Base-by-base conservation (phyloP, 192 early-diverging fungal species). In the Chytriomyces hyalinus region DNA sequence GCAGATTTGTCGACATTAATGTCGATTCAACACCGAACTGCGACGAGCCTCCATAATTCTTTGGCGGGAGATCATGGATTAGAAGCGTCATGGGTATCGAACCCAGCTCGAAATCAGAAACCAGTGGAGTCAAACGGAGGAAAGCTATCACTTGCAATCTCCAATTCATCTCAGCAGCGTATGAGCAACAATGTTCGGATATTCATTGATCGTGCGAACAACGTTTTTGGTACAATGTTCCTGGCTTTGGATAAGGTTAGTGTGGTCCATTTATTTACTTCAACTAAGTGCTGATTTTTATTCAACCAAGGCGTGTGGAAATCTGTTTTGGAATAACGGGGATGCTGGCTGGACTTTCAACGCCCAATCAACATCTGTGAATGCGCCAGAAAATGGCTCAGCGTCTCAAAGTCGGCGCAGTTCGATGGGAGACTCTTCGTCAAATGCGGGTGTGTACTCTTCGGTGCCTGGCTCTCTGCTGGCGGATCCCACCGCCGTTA, bases 181-280 rank as follows among this genome's bases (percentile, higher is more conserved):
- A 90, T 89, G 81, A 87, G 87, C n/a, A 83, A 79, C 9, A 87
- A 87, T n/a, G 87, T 92, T 72, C 75, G 87, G 51, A 93, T 93
- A 60, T 83, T 83, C 7, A 80, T 93, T 67, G 91, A 92, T n/a
- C 82, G 87, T 45, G 84, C 93, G 61, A 91, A 91, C 49, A 90
- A 89, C 48, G 84, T 89, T 28, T 78, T 93, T 20, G 90, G 87
- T 24, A 88, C 84, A 62, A 86, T 91, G 6, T 78, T 89, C 4
- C 57, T 89, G 11, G 84, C 90, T 6, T 82, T 92, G 22, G 92
- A 93, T 76, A 85, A 85, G 86, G 73, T 75, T 24, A 0, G 13
- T 71, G 13, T 71, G 65, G 9, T 10, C 0, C 4, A 6, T 76
- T 76, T 20, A 10, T 64, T 64, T 64, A 24, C 26, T 26, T 64